phyloP scores from a whole-genome alignment of 495 filamentous ascomycete species.

The Paragyromitra xinjiangensis region DNA sequence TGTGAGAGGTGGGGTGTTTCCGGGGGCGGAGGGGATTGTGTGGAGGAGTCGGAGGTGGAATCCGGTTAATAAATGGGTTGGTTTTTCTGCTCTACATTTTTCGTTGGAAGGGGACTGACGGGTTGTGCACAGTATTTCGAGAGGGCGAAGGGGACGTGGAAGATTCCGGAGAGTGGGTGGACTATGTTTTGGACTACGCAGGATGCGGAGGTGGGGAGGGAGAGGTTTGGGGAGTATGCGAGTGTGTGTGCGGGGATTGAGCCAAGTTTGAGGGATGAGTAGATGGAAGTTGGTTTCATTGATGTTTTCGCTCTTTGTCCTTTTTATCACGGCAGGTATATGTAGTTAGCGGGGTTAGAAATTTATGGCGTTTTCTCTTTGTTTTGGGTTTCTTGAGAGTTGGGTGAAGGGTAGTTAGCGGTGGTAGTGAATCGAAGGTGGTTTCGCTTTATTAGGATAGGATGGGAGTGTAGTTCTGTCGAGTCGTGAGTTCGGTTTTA shows the following conservation, averaged over 20 bases:
- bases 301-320: not conserved
- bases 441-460: not conserved
- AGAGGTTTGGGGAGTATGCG: constrained; percentile 79
- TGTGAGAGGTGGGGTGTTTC: constrained; percentile 63
- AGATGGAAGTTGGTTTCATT: not conserved
- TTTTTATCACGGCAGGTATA: not conserved
- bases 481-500: no score
- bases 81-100: no score
- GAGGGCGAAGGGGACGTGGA: constrained; percentile 80
- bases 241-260: constrained; percentile 78
- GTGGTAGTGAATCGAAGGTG: no score
- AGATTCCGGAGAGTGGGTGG: constrained; percentile 80
- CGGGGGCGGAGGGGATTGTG: constrained; percentile 49
- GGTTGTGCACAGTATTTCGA: constrained; percentile 73
- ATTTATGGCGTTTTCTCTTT: not conserved
- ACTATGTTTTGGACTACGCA: constrained; percentile 98
- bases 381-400: not conserved
- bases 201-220: constrained; percentile 63
- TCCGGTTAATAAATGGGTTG: constrained; percentile 83
- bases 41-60: constrained; percentile 85
- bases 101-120: not conserved
- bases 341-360: not conserved
- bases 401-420: not conserved
- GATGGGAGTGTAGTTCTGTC: not conserved
- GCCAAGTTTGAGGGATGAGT: constrained; percentile 62